These are phyloP conservation scores for Cladosporium phlei DNA, from an alignment of 2,329 filamentous ascomycete genomes.

Conservation along the genomic window DNA sequence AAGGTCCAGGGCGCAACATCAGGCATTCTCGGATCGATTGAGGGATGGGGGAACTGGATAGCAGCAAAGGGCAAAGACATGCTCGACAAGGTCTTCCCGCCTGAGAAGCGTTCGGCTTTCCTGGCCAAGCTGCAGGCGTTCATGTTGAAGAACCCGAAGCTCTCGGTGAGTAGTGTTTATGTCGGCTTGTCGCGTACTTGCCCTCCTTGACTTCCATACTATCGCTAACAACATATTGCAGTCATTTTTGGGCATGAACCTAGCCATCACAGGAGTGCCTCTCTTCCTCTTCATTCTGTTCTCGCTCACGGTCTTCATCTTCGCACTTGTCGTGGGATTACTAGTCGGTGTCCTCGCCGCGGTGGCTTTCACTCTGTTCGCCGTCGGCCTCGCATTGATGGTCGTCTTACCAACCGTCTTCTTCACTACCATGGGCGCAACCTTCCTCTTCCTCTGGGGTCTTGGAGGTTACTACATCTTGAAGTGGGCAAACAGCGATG, in stretches of 20 bases:
- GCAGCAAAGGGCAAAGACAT: slow-evolving; percentile 30
- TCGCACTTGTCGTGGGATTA: slow-evolving; percentile 59
- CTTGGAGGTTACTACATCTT: slow-evolving; percentile 54
- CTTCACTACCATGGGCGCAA: slow-evolving; percentile 57
- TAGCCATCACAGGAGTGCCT: slow-evolving; percentile 62
- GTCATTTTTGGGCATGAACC: slow-evolving; percentile 64
- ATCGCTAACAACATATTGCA: slow-evolving; percentile 31
- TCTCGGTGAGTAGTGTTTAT: slow-evolving; percentile 55
- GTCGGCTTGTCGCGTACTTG: too few relatives aligned
- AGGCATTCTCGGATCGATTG: slow-evolving; percentile 26
- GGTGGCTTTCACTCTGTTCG: slow-evolving; percentile 61
- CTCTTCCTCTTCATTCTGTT: slow-evolving; percentile 65
- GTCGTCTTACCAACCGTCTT: slow-evolving; percentile 66
- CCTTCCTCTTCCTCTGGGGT: slow-evolving; percentile 64
- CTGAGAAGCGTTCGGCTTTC: slow-evolving; percentile 55
- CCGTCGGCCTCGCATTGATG: slow-evolving; percentile 61
- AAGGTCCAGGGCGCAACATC: slow-evolving; percentile 26
- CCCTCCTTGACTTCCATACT: too few relatives aligned
- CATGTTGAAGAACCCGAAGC: slow-evolving; percentile 60
- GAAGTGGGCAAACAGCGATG: slow-evolving; percentile 33
- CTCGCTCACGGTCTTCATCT: slow-evolving; percentile 55
- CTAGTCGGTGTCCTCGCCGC: slow-evolving; percentile 48
- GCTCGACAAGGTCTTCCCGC: slow-evolving; percentile 54
- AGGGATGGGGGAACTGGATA: slow-evolving; percentile 26
- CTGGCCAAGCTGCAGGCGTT: slow-evolving; percentile 53